Evolutionary conservation across 768 basidiomycete genomes (phyloP).

Genomic region (Russula brevipes): DNA sequence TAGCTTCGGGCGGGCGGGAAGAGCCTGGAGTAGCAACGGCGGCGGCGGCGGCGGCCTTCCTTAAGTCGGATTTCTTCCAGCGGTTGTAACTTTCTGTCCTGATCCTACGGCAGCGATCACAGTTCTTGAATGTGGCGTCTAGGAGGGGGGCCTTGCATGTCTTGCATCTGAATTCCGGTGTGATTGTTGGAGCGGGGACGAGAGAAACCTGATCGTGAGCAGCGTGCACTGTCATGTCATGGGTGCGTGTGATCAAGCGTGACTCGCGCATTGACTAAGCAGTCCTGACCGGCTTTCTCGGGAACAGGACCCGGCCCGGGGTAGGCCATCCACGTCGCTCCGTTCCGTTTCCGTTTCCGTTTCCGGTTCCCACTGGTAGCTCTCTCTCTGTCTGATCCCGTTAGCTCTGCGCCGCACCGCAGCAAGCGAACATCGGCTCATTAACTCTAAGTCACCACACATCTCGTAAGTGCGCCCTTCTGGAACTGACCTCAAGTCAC

Average conservation of each 20-base stretch:
- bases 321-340: background rate
- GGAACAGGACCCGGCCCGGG: background rate
- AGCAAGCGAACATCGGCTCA: no score
- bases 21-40: background rate
- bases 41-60: background rate
- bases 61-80: background rate
- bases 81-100: background rate
- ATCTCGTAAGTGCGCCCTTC: no score
- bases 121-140: slow-evolving; percentile 7
- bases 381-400: no score
- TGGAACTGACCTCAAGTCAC: no score
- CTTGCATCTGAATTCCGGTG: slow-evolving; percentile 1
- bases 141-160: background rate
- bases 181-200: background rate
- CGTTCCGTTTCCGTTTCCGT: background rate
- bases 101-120: slow-evolving; percentile 1
- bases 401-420: no score
- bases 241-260: background rate
- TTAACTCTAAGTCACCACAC: no score
- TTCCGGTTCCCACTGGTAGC: background rate
- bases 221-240: background rate
- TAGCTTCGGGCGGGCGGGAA: background rate
- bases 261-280: no score
- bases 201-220: background rate
- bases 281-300: no score